Conservation (phyloP, 2,329 filamentous ascomycete genomes). For the Monosporascus ibericus region DNA sequence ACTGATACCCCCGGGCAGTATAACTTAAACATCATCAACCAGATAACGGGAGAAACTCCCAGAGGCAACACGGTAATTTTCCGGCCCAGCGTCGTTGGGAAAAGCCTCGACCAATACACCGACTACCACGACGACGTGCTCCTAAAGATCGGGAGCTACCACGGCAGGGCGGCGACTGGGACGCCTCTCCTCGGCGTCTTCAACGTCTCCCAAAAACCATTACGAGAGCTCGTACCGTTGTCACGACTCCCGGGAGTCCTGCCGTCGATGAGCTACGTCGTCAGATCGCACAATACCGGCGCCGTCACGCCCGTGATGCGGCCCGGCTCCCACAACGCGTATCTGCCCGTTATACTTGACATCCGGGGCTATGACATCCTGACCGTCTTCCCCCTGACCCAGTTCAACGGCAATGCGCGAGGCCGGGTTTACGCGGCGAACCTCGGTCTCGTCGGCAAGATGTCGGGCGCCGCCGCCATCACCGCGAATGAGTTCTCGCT, state of each 20-base stretch:
- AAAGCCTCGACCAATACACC: conserved; percentile 66
- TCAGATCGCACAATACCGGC: conserved; percentile 66
- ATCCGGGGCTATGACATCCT: conserved; percentile 74
- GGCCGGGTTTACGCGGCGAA: conserved; percentile 53
- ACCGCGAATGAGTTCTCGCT: conserved; percentile 54
- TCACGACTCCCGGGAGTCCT: conserved; percentile 67
- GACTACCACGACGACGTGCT: conserved; percentile 67
- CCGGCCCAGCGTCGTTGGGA: conserved; percentile 68
- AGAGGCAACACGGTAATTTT: conserved; percentile 73
- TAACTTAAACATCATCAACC: conserved; percentile 64
- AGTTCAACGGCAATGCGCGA: conserved; percentile 42
- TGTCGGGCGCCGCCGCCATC: conserved; percentile 81
- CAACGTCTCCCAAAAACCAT: conserved; percentile 60
- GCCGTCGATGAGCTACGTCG: conserved; percentile 54
- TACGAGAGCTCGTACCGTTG: conserved; percentile 66
- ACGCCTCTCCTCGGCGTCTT: conserved; percentile 78
- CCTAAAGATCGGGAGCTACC: conserved; percentile 73
- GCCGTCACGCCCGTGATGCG: conserved; percentile 49
- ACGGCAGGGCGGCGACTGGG: conserved; percentile 59
- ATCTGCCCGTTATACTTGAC: conserved; percentile 59
- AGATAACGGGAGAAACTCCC: conserved; percentile 73
- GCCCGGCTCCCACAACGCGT: conserved; percentile 34
- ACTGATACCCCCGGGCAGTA: conserved; percentile 85
- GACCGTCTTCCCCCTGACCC: conserved; percentile 61
- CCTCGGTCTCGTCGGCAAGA: conserved; percentile 77